phyloP scores from a whole-genome alignment of 208 protist species.

The Leishmania aethiopica region DNA sequence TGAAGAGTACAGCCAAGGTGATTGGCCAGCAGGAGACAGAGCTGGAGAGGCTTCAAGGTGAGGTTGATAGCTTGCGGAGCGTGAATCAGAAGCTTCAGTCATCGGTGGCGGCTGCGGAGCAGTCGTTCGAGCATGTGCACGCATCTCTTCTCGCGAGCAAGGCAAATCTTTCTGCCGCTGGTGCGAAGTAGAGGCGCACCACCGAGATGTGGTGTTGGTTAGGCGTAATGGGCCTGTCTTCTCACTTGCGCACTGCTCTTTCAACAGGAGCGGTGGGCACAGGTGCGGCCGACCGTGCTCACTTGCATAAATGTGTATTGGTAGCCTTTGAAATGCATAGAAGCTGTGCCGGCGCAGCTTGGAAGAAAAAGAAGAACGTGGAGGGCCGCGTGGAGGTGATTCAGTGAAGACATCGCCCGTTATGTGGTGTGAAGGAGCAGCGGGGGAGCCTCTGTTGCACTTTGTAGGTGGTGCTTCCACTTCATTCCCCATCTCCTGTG shows the following conservation, averaged over 20 bases:
- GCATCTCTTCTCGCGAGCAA: constrained; percentile 58
- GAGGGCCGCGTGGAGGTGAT: not conserved
- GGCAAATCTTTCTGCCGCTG: constrained; percentile 11
- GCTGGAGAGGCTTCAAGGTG: constrained; percentile 44
- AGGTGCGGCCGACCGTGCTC: too few species aligned
- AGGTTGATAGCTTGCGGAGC: constrained; percentile 48
- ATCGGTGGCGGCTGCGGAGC: constrained; percentile 53
- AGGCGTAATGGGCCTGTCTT: not conserved
- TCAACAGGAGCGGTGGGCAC: not conserved
- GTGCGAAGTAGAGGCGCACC: not conserved
- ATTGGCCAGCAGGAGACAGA: constrained; percentile 64
- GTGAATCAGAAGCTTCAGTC: constrained; percentile 44
- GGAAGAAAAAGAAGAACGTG: not conserved
- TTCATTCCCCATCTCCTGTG: not conserved
- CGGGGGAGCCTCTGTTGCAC: not conserved
- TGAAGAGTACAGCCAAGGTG: constrained; percentile 54
- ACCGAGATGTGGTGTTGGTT: not conserved
- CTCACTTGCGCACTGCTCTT: not conserved
- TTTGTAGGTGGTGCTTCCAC: not conserved
- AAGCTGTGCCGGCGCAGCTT: not conserved
- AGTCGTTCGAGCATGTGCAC: constrained; percentile 81
- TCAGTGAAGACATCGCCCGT: not conserved
- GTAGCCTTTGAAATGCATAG: not conserved
- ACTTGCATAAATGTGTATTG: not conserved
- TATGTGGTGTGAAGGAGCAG: not conserved